Base-by-base conservation (phyloP, 1,139 yeast genomes). In the Pichia sp. region DNA sequence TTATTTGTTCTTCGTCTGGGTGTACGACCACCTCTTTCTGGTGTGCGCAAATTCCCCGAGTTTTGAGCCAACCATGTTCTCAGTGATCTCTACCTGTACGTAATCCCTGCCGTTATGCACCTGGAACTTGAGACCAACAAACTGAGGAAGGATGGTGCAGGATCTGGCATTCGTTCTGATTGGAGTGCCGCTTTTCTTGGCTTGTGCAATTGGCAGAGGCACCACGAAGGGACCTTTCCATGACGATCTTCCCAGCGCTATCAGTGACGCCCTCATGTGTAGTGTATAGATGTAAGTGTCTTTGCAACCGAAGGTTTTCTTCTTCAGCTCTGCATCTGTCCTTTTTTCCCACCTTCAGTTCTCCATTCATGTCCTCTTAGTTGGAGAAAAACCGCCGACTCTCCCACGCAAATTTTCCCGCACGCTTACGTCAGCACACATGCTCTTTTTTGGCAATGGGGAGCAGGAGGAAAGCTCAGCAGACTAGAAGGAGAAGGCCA, bases 21-120 rank as follows among this genome's bases (percentile, higher is more conserved):
- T 87, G 72, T 87, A 90, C 59, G 80, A 81, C 71, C 87, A 89
- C 68, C 87, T 82, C 78, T 88, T 87, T 66, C 96, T 78, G 2
- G 99, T 93, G 53, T 93, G 87, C 3, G 96, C 96, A 72, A 88
- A 93, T 68, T 93, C 98, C 2, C 99, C 99, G 54, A 93, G 74
- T 69, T 93, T 93, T 59, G 84, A 81, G n/a, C 99, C 99, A 58
- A 93, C 97, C 99, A 93, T 93, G 62, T 93, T 95, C 65, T 93
- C 98, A 10, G 87, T 82, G 34, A 93, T 80, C 61, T 85, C 91
- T 47, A 93, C 79, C 51, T 90, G 91, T 47, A 90, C 96, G 66
- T 91, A 93, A 60, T 90, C 96, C 69, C 86, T 87, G 39, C 99
- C 99, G 70, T 93, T 93, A 71, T 93, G 99, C 44, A 93, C 87